Base-by-base conservation (phyloP, 108 stramenopile genomes). In the Chaetoceros tenuissimus region DNA sequence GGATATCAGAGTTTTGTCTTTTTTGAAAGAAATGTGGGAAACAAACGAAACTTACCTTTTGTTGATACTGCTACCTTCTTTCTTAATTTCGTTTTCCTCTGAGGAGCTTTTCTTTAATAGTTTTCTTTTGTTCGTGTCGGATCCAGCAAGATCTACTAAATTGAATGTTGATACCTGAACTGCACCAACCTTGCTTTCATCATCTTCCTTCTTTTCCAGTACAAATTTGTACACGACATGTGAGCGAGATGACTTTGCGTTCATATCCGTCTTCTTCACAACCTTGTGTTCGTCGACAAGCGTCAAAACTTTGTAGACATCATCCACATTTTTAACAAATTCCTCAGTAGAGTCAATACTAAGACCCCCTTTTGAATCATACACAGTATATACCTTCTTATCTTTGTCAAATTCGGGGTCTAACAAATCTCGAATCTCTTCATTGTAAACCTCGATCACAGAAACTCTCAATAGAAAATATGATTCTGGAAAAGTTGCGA, bases 61-160 rank as follows among this genome's bases (percentile, higher is more conserved):
- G 63, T 87, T 87, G 62, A 40, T 40, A 13, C 34, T 79, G 31
- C 83, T 79, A 1, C 80, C 82, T 63, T 87, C 85, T 55, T 73
- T 75, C 30, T 40, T 40, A 13, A 73, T 71, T 21, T 81, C 63
- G 10, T 56, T 49, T 10, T 78, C 82, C 34, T 60, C 59, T 18
- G 75, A 75, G 3, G 55, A 53, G 10, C 48, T 49, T 10, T 78
- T 80, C 34, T 60, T 65, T 18, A 73, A 75, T 3, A 47, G 47
- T 22, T 51, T 64, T 46, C 25, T 34, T 2, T 57, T 51, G 16
- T 44, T 46, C 19, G 51, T 45, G 29, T 66, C 65, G 17, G 65
- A 66, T 2, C 65, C 65, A 20, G 65, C 59, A 8, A 66, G 52
- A 31, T 66, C 65, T 20, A 61, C 50, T 10, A 64, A 25, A 31